Evolutionary conservation across 495 filamentous ascomycete genomes (phyloP), one percentile per base, ranked within the genome.

Genomic region (Daldinia grandis): DNA sequence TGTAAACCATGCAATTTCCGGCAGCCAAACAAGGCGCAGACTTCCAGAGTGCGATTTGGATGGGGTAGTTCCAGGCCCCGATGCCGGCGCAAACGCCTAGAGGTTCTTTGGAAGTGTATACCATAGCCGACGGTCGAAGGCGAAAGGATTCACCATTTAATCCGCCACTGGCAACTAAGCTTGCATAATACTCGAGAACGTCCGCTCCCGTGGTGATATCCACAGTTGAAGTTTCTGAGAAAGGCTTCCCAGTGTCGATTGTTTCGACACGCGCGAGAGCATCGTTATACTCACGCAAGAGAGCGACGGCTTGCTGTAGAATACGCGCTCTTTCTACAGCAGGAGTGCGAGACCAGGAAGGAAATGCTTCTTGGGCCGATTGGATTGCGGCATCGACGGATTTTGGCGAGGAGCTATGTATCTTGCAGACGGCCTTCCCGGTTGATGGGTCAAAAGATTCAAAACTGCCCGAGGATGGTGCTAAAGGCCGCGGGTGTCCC

Each of bases 31-130:
- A 93, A 5, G 92, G 90, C 14, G 91, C 92, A 4, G 90, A 91
- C 77, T 95, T 95, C 92, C 92, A 94, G 0, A 94, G 84, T 14
- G 92, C 92, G 76, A 95, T 94, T 74, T 94, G 92, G 64, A 94
- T 90, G 14, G 92, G 92, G 75, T 94, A 94, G 77, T 94, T 94
- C 91, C 91, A 94, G 58, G 91, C 91, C 44, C 91, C 91, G 71
- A 94, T 93, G 35, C 90, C 91, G 5, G 86, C 91, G 78, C 91
- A 93, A 2, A 94, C 91, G 21, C 91, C 91, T 47, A 93, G 77
- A 2, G 91, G 85, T 50, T 90, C 88, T 74, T 93, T 93, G 69
- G 86, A 89, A 1, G 90, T 91, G 74, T 92, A 92, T 15, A 92
- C 84, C 88, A 88, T 91, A 0, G 91, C 90, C 68, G 91, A 87